Evolutionary conservation across 441 rosid species (phyloP).

Genomic region (Gossypium schwendimanii): DNA sequence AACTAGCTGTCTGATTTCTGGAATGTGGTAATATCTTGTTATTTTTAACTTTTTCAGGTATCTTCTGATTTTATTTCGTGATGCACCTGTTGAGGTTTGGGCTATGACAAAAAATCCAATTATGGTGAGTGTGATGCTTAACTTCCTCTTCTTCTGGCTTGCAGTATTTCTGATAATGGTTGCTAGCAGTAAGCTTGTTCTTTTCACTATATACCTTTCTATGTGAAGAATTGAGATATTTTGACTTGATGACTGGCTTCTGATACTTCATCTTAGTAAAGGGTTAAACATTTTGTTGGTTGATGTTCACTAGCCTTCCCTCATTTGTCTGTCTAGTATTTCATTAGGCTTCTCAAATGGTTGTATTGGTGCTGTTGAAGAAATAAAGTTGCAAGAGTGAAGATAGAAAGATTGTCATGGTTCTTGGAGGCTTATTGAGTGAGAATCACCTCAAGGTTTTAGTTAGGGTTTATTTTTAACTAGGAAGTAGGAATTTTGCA

Average conservation of each 20-base stretch:
- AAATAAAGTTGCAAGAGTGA: neutral
- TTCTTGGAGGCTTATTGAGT: neutral
- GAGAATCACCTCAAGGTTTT: neutral
- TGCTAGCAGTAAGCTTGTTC: neutral
- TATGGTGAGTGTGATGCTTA: constrained; percentile 53
- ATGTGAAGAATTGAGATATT: neutral
- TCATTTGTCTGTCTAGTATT: neutral
- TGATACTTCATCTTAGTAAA: neutral
- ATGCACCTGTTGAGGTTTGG: constrained; percentile 99
- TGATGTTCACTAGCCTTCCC: neutral
- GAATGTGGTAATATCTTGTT: constrained; percentile 1
- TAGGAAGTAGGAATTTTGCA: neutral
- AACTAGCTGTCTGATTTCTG: neutral
- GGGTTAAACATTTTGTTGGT: neutral
- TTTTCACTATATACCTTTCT: neutral
- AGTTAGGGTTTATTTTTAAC: neutral
- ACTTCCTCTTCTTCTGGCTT: constrained; percentile 1
- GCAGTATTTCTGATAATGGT: neutral
- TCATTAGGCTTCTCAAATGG: neutral
- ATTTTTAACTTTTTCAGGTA: constrained; percentile 47
- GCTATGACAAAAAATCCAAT: constrained; percentile 94
- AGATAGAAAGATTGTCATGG: neutral
- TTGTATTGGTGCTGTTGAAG: neutral
- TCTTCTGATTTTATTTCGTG: constrained; percentile 91
- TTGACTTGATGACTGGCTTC: constrained; percentile 1